Evolutionary conservation across 202 grass and related monocot species (phyloP), one percentile per base, ranked within the genome.

Genomic region (Alloteropsis angusta): DNA sequence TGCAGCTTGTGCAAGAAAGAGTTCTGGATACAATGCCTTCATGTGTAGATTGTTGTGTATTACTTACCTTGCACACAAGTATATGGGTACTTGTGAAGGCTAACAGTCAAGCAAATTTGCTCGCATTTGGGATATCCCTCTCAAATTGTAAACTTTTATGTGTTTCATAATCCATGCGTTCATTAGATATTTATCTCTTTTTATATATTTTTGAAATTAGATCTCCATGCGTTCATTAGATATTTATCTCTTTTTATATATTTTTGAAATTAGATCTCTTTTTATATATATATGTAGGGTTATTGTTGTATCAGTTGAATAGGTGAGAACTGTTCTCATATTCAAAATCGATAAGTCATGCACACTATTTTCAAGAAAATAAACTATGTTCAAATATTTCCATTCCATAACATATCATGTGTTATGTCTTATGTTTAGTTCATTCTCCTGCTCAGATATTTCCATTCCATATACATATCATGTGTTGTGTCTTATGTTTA

Each of bases 371-470:
- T 18, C 65, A 45, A 36, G n/a, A 44, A 45, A n/a, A 38, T 66
- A 80, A 79, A 60, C 34, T 23, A 39, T 11, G 50, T 63, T 36
- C 11, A 49, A 28, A 74, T 65, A 18, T 45, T 66, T 15, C 58
- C 30, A 72, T 68, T 45, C 46, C 37, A 75, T 46, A 65, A 48
- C 45, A 43, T 70, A 32, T 73, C 18, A n/a, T n/a, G n/a, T n/a
- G n/a, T n/a, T n/a, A 65, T 77, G 16, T 81, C 13, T 50, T 75
- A 22, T 61, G 43, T 57, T 54, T 63, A 77, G 36, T 82, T 62
- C 36, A 65, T 39, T 22, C n/a, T n/a, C n/a, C n/a, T 11, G 49
- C 55, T 36, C 11, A 49, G 28, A 74, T 65, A 18, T 45, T 66
- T 15, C 58, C 30, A 72, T 68, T 46, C 46, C 38, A 75, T 46